phyloP scores from a whole-genome alignment of 257 asterid species.

The Solanum clarkiae region DNA sequence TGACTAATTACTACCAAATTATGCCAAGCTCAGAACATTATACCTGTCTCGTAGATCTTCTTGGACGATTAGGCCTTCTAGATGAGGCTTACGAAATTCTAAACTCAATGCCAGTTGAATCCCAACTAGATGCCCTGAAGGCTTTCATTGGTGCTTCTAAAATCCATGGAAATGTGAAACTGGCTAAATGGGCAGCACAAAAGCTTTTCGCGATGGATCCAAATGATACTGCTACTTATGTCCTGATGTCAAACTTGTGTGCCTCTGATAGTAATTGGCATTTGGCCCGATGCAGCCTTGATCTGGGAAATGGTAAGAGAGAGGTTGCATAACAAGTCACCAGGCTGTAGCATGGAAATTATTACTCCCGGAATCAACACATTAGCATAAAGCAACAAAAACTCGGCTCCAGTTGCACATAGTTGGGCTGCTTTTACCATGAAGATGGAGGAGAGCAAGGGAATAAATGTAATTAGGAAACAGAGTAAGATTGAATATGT shows the following conservation, averaged over 20 bases:
- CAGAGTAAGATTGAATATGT: not conserved
- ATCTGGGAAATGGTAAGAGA: constrained; percentile 8
- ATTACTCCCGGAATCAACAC: constrained; percentile 1
- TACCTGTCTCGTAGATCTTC: constrained; percentile 23
- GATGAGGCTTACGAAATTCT: constrained; percentile 17
- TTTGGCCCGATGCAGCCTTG: constrained; percentile 16
- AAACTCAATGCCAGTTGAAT: constrained; percentile 4
- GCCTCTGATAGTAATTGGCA: constrained; percentile 5
- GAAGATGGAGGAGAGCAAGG: not conserved
- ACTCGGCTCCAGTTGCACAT: not conserved
- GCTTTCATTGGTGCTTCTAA: constrained; percentile 26
- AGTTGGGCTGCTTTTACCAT: not conserved
- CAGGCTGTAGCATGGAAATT: constrained; percentile 22
- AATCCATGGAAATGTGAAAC: constrained; percentile 11
- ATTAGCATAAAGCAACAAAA: constrained; percentile 2
- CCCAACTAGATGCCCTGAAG: constrained; percentile 11
- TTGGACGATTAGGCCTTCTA: constrained; percentile 20
- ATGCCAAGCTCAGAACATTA: constrained; percentile 15
- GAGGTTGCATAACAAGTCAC: not conserved
- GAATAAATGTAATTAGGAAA: not conserved
- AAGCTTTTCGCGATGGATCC: constrained; percentile 17
- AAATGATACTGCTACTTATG: constrained; percentile 9
- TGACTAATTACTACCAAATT: constrained; percentile 12
- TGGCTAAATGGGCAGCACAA: constrained; percentile 19
- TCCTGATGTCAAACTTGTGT: constrained; percentile 14